A percentile compares a stretch with the other conserved stretches of the same genome.
These are phyloP conservation scores for Ganoderma sp. DNA, from an alignment of 1,284 basidiomycete genomes.

Conservation along the genomic window DNA sequence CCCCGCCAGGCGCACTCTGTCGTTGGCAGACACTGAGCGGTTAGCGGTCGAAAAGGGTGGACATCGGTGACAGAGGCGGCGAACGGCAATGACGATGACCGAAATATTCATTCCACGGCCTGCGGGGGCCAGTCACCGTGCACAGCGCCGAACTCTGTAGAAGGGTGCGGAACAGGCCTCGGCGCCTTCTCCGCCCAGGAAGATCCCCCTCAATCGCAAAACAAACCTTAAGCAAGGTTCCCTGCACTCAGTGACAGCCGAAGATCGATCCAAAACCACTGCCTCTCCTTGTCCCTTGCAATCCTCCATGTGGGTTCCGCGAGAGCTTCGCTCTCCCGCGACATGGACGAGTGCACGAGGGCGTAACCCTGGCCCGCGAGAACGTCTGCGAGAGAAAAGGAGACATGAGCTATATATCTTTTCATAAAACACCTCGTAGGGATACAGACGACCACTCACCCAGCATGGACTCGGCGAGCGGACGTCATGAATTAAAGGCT, in stretches of 20 bases:
- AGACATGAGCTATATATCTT: neutral
- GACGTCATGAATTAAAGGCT: neutral
- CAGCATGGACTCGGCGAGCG: neutral
- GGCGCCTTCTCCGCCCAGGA: neutral
- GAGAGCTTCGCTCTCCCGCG: neutral
- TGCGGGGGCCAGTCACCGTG: neutral
- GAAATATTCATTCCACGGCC: neutral
- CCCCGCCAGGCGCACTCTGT: neutral
- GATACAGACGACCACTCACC: neutral
- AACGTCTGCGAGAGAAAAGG: neutral
- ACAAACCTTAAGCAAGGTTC: conserved; percentile 6
- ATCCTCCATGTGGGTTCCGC: neutral
- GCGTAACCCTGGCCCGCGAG: neutral
- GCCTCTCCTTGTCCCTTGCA: neutral
- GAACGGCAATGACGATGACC: conserved; percentile 2
- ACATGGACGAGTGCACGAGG: neutral
- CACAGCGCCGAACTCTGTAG: conserved; percentile 9
- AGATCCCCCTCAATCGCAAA: conserved; percentile 2
- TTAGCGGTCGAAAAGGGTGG: conserved; percentile 3
- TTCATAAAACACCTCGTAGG: neutral
- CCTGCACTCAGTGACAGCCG: conserved; percentile 1
- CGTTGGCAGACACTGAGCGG: neutral
- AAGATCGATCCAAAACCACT: conserved; percentile 4
- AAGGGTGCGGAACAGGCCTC: conserved; percentile 2
- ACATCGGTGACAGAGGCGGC: neutral